Evolutionary conservation across 805 yeast species (phyloP).

Genomic region (Diddensiella caesifluorescens): DNA sequence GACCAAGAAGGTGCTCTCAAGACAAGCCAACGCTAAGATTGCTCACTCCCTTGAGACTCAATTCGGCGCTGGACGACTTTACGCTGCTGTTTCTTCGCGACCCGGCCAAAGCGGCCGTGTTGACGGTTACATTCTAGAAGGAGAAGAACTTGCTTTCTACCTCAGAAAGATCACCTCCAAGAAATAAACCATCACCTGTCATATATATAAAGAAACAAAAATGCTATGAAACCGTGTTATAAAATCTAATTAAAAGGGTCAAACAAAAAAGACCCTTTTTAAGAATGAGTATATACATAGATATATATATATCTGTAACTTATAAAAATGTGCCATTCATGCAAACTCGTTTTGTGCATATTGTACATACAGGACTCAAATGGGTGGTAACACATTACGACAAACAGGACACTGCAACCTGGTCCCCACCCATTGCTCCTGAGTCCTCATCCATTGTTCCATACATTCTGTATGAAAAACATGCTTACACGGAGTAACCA

Average conservation of each 20-base stretch:
- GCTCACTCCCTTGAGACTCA: constrained; percentile 91
- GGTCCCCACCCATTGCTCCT: constrained; percentile 86
- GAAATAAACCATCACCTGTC: constrained; percentile 56
- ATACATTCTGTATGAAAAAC: constrained; percentile 86
- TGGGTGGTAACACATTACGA: constrained; percentile 77
- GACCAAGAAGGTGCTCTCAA: constrained; percentile 88
- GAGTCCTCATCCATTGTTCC: constrained; percentile 86
- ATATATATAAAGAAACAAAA: neutral
- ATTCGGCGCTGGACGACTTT: constrained; percentile 98
- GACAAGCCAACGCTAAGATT: constrained; percentile 79
- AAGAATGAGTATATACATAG: constrained; percentile 2
- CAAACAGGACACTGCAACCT: constrained; percentile 94
- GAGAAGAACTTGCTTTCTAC: constrained; percentile 99
- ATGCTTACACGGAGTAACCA: constrained; percentile 85
- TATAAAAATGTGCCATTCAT: constrained; percentile 1
- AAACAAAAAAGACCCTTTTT: neutral
- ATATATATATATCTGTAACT: neutral
- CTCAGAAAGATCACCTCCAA: constrained; percentile 98
- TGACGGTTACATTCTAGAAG: constrained; percentile 99
- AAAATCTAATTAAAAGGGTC: neutral
- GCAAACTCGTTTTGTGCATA: neutral
- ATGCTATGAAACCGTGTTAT: neutral
- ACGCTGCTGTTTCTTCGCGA: constrained; percentile 98
- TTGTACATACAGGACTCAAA: constrained; percentile 34
- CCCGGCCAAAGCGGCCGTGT: constrained; percentile 99